Base-by-base conservation (phyloP, 2,329 filamentous ascomycete genomes). In the Pyrenochaeta sp. region DNA sequence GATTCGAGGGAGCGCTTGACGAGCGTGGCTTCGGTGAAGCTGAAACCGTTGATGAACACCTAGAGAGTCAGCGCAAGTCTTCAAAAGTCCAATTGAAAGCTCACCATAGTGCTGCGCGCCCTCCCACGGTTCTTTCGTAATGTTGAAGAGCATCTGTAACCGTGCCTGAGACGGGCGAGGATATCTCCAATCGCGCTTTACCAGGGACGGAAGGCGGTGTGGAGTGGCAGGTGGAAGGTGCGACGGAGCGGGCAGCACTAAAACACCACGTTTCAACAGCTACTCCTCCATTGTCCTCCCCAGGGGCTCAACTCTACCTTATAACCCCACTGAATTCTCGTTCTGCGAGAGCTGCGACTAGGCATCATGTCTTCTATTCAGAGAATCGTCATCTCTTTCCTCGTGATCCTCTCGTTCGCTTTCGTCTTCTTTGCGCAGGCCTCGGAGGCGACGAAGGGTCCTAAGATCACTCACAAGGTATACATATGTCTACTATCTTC, bases 391-490 rank as follows among this genome's bases (percentile, higher is more conserved):
- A 83, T 90, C 77, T 88, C 91, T 73, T 83, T 90, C 72, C 84
- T 92, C 76, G 85, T 96, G 75, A 86, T 97, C 74, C 78, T 96
- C 72, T 89, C 91, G 72, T 83, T 93, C 71, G 69, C 76, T 50
- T 73, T 76, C 55, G 68, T 72, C 66, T 72, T 74, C 71, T 75
- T 76, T 61, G 72, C 72, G 30, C 73, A 77, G 70, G 50, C 63
- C 42, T 56, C 72, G 15, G 72, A 75, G 64, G 73, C 73, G 52
- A 53, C 66, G 25, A 77, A 94, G 83, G 94, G 95, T 46, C 94
- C 92, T 64, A 96, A 95, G 88, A 94, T 97, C 83, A 97, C 93
- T 72, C 85, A 91, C 85, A 97, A 96, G 88, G 92, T 86, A 77
- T 58, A 69, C 42, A 45, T n/a, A 43, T 28, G 40, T 46, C 27